These are phyloP conservation scores for Sporopachydermia lactativora DNA, from an alignment of 805 yeast genomes.

Conservation along the genomic window DNA sequence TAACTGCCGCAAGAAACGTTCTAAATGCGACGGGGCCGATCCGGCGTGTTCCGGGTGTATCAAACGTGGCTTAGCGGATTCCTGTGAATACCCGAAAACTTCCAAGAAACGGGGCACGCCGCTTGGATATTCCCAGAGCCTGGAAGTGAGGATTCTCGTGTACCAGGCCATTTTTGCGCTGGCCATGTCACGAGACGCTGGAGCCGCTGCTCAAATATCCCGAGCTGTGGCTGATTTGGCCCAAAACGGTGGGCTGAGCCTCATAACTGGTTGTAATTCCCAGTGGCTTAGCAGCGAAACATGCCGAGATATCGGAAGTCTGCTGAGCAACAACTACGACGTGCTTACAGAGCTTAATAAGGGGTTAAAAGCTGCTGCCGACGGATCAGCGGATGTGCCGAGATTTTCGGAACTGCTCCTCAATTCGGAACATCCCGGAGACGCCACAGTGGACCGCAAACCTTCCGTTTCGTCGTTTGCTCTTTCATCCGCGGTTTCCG, in stretches of 20 bases:
- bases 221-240: too few relatives aligned
- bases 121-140: neutral
- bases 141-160: neutral
- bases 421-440: too few relatives aligned
- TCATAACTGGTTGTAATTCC: neutral
- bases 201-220: too few relatives aligned
- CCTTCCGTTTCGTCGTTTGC: too few relatives aligned
- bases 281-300: neutral
- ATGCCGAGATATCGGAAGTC: slow-evolving; percentile 6
- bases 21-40: neutral
- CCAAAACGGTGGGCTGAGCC: too few relatives aligned
- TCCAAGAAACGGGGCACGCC: neutral
- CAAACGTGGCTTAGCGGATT: neutral
- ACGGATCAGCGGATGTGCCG: too few relatives aligned
- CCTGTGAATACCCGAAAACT: slow-evolving; percentile 1
- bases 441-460: too few relatives aligned
- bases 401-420: too few relatives aligned
- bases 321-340: slow-evolving; percentile 10
- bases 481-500: too few relatives aligned
- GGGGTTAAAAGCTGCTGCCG: neutral
- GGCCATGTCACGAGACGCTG: too few relatives aligned
- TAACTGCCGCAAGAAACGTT: neutral
- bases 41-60: neutral
- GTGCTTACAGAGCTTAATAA: neutral
- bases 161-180: slow-evolving; percentile 1